phyloP scores from a whole-genome alignment of 192 early-diverging fungal species.

The Linnemannia elongata region DNA sequence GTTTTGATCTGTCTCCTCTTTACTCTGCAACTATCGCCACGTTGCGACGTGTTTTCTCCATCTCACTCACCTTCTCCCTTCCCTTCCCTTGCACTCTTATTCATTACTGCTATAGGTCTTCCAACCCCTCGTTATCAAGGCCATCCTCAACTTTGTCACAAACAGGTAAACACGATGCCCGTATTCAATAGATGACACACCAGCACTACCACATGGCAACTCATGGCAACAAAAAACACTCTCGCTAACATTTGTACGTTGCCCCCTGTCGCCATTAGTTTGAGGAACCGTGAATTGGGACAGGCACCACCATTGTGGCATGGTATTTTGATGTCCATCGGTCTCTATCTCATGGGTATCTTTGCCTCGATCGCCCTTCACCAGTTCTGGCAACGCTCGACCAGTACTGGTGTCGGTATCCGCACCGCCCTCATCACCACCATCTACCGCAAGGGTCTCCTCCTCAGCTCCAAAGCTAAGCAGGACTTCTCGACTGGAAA shows the following conservation, averaged over 20 bases:
- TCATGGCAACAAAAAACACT: neutral
- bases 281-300: neutral
- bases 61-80: neutral
- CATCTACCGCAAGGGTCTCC: slow-evolving; percentile 65
- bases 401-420: slow-evolving; percentile 56
- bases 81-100: neutral
- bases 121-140: slow-evolving; percentile 53
- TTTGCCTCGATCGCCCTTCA: slow-evolving; percentile 52
- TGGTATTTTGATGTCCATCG: slow-evolving; percentile 55
- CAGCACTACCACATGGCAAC: neutral
- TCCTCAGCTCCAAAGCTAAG: slow-evolving; percentile 62
- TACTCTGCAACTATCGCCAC: neutral
- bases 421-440: slow-evolving; percentile 60
- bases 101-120: slow-evolving; percentile 14
- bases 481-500: slow-evolving; percentile 70
- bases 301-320: slow-evolving; percentile 33
- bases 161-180: slow-evolving; percentile 22
- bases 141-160: slow-evolving; percentile 36
- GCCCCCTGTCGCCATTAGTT: slow-evolving; percentile 6
- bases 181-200: neutral
- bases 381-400: slow-evolving; percentile 62
- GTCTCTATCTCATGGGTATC: slow-evolving; percentile 59
- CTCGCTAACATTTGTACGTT: neutral
- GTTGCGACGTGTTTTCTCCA: neutral
- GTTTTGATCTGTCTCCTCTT: neutral